Percentiles rank a stretch among this genome's conserved stretches.
These are phyloP conservation scores for Alternaria arbusti DNA, from an alignment of 2,329 filamentous ascomycete species.

Conservation along the genomic window DNA sequence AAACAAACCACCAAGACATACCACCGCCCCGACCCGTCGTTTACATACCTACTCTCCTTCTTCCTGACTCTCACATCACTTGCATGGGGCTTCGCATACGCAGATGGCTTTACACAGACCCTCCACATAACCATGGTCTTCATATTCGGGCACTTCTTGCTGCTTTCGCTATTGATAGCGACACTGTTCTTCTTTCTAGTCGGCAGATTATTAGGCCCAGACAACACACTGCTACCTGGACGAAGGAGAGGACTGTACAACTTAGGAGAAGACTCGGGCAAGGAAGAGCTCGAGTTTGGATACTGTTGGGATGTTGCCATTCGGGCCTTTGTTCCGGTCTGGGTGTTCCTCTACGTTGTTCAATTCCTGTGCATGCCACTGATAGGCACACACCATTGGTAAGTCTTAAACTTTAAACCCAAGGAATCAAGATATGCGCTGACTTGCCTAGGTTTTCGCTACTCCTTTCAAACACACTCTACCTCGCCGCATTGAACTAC, in stretches of 20 bases:
- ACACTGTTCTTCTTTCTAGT: slow-evolving; percentile 70
- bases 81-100: slow-evolving; percentile 66
- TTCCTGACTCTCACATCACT: slow-evolving; percentile 62
- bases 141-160: slow-evolving; percentile 66
- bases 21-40: slow-evolving; percentile 72
- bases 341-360: slow-evolving; percentile 70
- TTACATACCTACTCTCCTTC: slow-evolving; percentile 72
- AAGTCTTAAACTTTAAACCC: background rate
- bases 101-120: slow-evolving; percentile 51
- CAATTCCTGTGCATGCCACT: slow-evolving; percentile 72
- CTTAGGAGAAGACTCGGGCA: slow-evolving; percentile 54
- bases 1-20: slow-evolving; percentile 71
- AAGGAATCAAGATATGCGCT: background rate
- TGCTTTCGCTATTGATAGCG: slow-evolving; percentile 64
- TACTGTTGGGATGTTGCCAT: slow-evolving; percentile 76
- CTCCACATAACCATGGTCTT: slow-evolving; percentile 57
- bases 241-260: slow-evolving; percentile 64
- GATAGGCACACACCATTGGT: slow-evolving; percentile 61
- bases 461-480: slow-evolving; percentile 70
- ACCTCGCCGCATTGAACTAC: slow-evolving; percentile 69
- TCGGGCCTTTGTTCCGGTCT: slow-evolving; percentile 71
- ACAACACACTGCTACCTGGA: slow-evolving; percentile 59
- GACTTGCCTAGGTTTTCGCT: slow-evolving; percentile 55
- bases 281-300: slow-evolving; percentile 70
- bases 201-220: slow-evolving; percentile 65